Conservation (phyloP, 1,284 basidiomycete genomes). For the Athelia sp. region DNA sequence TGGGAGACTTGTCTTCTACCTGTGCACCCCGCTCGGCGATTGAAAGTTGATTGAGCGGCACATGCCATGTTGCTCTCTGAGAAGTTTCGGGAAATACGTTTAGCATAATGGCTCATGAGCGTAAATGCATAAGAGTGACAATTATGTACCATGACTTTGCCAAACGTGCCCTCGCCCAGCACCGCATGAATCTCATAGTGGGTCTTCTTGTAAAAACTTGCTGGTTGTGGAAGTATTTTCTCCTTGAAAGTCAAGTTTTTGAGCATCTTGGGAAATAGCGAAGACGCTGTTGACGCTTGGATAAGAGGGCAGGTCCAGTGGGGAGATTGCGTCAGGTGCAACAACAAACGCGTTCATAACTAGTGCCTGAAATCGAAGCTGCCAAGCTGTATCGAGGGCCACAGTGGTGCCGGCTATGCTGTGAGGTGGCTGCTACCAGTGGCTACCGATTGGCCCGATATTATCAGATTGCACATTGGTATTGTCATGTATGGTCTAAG, state of each 20-base stretch:
- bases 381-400: too few relatives aligned
- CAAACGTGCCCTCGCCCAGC: conserved; percentile 80
- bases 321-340: too few relatives aligned
- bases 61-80: conserved; percentile 68
- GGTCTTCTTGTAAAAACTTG: conserved; percentile 83
- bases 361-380: too few relatives aligned
- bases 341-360: too few relatives aligned
- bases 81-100: conserved; percentile 1
- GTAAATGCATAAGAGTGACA: conserved; percentile 7
- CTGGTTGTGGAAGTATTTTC: conserved; percentile 70
- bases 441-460: too few relatives aligned
- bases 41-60: conserved; percentile 53
- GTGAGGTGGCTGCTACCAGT: too few relatives aligned
- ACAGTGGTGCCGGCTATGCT: too few relatives aligned
- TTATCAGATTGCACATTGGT: too few relatives aligned
- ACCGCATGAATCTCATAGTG: conserved; percentile 69
- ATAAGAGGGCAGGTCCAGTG: too few relatives aligned
- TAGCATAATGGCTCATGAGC: not conserved
- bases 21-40: conserved; percentile 53
- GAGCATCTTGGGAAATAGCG: not conserved
- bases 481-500: too few relatives aligned
- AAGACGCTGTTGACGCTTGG: too few relatives aligned
- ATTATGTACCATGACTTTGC: conserved; percentile 76
- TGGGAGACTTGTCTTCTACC: conserved; percentile 17
- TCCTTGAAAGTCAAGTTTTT: not conserved